Evolutionary conservation across 768 basidiomycete genomes (phyloP), one percentile per base, ranked within the genome.

Genomic region (Hericium alpestre): DNA sequence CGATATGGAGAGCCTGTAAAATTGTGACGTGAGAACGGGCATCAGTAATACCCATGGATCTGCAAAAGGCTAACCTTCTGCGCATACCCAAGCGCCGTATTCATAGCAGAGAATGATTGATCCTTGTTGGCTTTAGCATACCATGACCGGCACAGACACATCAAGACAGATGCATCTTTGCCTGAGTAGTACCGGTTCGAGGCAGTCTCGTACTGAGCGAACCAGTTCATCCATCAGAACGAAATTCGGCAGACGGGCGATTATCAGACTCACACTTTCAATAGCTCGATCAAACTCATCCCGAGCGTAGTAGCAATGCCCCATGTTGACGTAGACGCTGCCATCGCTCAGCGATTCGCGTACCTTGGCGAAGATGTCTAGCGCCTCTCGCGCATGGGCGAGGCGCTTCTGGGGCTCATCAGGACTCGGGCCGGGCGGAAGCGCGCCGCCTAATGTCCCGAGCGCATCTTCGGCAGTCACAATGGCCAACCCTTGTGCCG

Each of bases 231-330:
- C 23, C 53, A 51, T 54, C 11, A 16, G 43, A 25, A n/a, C 20
- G 16, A 11, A 55, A 32, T 7, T 32, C 32, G 32, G 32, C 39
- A 53, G 32, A 12, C 2, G 76, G 84, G 68, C 67, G 20, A 16
- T 38, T 39, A n/a, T 15, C 16, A 10, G 49, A 54, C 54, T 54
- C 38, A 96, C 95, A 65, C 90, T 90, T 70, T 99, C 94, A 60
- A 98, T 94, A 1, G 96, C 95, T 51, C 90, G 79, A 61, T 98
- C 95, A 67, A 86, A 96, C 67, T 99, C 95, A 58, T 96, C 95
- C 53, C 91, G 78, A 18, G 83, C 80, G 66, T 91, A 95, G 67
- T 93, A 89, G 65, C 93, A 96, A 65, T 98, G 96, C 0, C 94
- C 96, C 77, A 97, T 94, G 68, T 99, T 99, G 65, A 91, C 76